Evolutionary conservation across 305 asterid genomes (phyloP).

Genomic region (Fraxinus angustifolia): DNA sequence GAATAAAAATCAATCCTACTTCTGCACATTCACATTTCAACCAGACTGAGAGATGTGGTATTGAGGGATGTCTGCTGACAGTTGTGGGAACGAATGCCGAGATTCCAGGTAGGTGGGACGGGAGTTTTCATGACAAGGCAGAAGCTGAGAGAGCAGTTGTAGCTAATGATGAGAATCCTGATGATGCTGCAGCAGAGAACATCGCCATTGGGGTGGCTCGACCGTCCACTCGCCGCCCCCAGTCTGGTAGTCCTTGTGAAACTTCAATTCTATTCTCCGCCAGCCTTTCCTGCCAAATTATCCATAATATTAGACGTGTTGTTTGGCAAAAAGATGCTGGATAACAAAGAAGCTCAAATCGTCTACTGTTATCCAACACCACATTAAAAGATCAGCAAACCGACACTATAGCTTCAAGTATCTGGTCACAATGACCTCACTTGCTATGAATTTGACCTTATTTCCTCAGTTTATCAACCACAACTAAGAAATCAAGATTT

Average conservation of each 20-base stretch:
- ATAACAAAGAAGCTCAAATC: not conserved
- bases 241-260: constrained; percentile 39
- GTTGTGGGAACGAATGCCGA: constrained; percentile 11
- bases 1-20: not conserved
- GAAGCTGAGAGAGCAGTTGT: constrained; percentile 26
- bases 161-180: constrained; percentile 82
- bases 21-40: not conserved
- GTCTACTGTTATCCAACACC: not conserved
- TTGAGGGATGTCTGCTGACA: constrained; percentile 22
- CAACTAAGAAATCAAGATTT: not conserved
- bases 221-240: constrained; percentile 42
- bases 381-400: not conserved
- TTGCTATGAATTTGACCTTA: not conserved
- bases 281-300: constrained; percentile 38
- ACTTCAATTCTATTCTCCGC: constrained; percentile 4
- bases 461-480: not conserved
- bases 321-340: not conserved
- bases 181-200: constrained; percentile 77
- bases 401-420: not conserved
- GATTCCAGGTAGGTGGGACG: constrained; percentile 17
- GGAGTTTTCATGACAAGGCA: constrained; percentile 26
- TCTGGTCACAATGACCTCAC: not conserved
- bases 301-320: not conserved
- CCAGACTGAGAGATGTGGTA: constrained; percentile 8
- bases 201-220: constrained; percentile 37